These are phyloP conservation scores for Scheffersomyces insectosa DNA, from an alignment of 1,139 yeast species.

Conservation along the genomic window DNA sequence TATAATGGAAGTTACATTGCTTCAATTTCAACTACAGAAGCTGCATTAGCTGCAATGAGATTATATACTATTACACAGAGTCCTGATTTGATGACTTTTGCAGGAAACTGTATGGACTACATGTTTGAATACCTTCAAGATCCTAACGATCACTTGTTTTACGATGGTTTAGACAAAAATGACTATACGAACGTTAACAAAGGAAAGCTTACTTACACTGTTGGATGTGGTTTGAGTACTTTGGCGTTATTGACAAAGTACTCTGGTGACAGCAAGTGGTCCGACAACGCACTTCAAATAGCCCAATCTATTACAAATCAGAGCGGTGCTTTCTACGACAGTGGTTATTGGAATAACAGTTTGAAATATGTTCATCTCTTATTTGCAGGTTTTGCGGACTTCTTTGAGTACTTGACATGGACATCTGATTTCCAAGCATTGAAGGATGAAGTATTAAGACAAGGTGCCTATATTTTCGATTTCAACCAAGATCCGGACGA, in stretches of 20 bases:
- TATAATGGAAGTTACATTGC: constrained; percentile 29
- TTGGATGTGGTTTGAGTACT: constrained; percentile 6
- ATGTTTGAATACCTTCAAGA: constrained; percentile 10
- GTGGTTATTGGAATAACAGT: constrained; percentile 25
- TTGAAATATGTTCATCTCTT: constrained; percentile 26
- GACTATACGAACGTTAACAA: constrained; percentile 12
- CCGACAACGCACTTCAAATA: constrained; percentile 16
- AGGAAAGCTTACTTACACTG: constrained; percentile 17
- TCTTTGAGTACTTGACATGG: constrained; percentile 11
- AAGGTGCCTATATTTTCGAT: constrained; percentile 22
- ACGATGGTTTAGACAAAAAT: constrained; percentile 11
- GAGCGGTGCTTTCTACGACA: constrained; percentile 23
- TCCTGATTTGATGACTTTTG: constrained; percentile 8
- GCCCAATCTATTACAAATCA: constrained; percentile 19
- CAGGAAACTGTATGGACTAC: constrained; percentile 11
- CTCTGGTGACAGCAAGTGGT: constrained; percentile 13
- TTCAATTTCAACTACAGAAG: constrained; percentile 36
- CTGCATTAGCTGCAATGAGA: constrained; percentile 35
- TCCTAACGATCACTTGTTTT: constrained; percentile 11
- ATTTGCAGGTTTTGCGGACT: constrained; percentile 26
- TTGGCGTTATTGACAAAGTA: constrained; percentile 7
- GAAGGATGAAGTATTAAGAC: constrained; percentile 18
- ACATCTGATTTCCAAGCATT: constrained; percentile 11
- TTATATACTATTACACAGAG: constrained; percentile 21
- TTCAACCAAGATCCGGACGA: constrained; percentile 26